These are phyloP conservation scores for Poa annua DNA, from an alignment of 176 grass and related monocot species.

Conservation along the genomic window DNA sequence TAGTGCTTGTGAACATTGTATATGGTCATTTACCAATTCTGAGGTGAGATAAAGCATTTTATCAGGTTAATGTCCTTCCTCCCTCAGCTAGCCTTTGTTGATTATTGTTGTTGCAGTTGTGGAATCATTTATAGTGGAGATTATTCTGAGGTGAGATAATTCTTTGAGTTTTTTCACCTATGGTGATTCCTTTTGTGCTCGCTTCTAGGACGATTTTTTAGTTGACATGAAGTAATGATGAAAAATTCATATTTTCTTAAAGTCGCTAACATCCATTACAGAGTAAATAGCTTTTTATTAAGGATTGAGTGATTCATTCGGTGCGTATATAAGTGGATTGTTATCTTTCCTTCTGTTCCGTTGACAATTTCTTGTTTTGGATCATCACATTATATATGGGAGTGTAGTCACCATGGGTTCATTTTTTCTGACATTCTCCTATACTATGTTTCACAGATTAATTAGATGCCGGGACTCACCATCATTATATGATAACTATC, in stretches of 20 bases:
- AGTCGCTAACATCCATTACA: conserved; percentile 48
- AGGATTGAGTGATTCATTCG: background rate
- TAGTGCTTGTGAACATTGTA: conserved; percentile 67
- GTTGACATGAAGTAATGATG: conserved; percentile 82
- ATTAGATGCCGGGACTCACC: conserved; percentile 87
- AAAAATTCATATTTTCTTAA: conserved; percentile 76
- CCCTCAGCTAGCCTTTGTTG: background rate
- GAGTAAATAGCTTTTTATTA: conserved; percentile 2
- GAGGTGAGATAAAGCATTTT: conserved; percentile 50
- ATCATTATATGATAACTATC: conserved; percentile 84
- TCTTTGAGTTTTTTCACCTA: no score
- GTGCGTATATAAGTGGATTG: background rate
- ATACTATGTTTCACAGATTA: conserved; percentile 50
- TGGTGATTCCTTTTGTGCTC: no score
- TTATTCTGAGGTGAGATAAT: no score
- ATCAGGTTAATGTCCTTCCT: background rate
- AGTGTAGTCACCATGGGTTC: background rate
- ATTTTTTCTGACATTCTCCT: conserved; percentile 22
- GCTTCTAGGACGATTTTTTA: conserved; percentile 70
- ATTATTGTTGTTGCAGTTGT: no score
- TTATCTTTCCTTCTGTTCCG: background rate
- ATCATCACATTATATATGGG: background rate
- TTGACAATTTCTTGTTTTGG: background rate
- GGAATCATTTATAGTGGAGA: no score
- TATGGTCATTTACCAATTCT: conserved; percentile 83